Percentiles rank a stretch among this genome's conserved stretches.
Evolutionary conservation across 2,329 filamentous ascomycete genomes (phyloP).

Genomic region (Paecilomyces dactylethromorphus): DNA sequence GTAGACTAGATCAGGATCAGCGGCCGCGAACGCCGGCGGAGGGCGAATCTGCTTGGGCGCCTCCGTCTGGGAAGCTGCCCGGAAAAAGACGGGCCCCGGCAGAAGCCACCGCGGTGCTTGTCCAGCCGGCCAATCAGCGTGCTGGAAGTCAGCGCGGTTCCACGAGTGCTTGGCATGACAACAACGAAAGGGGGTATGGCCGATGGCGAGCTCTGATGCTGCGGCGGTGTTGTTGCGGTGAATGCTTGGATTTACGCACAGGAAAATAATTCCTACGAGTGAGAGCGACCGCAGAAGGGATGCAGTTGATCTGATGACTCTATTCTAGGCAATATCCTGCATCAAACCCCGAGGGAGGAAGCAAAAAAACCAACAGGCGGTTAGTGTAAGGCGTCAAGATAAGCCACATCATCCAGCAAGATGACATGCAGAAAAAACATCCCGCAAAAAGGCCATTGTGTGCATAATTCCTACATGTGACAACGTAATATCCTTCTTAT

Average conservation of each 20-base stretch:
- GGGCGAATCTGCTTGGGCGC: conserved; percentile 1
- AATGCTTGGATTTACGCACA: neutral
- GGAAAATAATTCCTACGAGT: neutral
- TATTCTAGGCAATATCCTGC: neutral
- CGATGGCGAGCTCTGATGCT: neutral
- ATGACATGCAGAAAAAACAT: neutral
- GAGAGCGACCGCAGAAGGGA: no score
- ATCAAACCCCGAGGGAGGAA: neutral
- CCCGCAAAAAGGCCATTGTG: neutral
- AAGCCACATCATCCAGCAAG: neutral
- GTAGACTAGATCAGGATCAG: neutral
- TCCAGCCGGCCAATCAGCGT: neutral
- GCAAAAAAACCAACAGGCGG: neutral
- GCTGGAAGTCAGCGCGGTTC: neutral
- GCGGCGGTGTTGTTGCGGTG: neutral
- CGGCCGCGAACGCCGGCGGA: neutral
- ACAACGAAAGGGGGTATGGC: neutral
- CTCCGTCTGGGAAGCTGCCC: conserved; percentile 4
- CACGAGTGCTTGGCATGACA: neutral
- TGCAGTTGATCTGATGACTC: neutral
- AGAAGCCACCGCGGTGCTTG: neutral
- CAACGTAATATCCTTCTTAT: neutral
- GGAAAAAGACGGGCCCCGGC: conserved; percentile 10
- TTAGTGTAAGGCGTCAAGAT: neutral
- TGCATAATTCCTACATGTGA: neutral